A percentile compares a stretch with the other conserved stretches of the same genome.
Evolutionary conservation across 176 grass and related monocot species (phyloP).

Genomic region (Elaeis guineensis): DNA sequence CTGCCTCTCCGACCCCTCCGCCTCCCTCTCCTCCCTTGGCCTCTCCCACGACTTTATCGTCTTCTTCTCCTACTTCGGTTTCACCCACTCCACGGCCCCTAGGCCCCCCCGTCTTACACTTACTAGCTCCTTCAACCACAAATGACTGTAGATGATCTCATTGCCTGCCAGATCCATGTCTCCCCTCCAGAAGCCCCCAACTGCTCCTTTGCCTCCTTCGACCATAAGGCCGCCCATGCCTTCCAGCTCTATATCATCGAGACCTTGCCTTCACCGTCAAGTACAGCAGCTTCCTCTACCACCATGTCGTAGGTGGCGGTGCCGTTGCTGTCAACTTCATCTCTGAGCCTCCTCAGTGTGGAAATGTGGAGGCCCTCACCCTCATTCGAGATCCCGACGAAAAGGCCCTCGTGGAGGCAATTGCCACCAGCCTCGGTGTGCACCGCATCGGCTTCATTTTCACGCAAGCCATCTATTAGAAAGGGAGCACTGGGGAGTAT

Average conservation of each 20-base stretch:
- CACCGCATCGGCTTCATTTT: constrained; percentile 60
- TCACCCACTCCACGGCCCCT: too few species aligned
- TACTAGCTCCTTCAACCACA: constrained; percentile 60
- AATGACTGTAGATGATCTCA: constrained; percentile 97
- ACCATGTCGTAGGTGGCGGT: constrained; percentile 32
- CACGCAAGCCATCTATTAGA: constrained; percentile 77
- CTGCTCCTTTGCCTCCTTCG: constrained; percentile 64
- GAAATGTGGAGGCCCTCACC: constrained; percentile 42
- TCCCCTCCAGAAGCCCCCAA: constrained; percentile 61
- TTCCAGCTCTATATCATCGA: constrained; percentile 78
- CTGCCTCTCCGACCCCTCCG: too few species aligned
- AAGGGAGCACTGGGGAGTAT: constrained; percentile 57
- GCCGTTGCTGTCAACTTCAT: constrained; percentile 72
- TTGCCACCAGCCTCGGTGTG: constrained; percentile 72
- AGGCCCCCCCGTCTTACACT: constrained; percentile 29
- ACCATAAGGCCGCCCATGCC: constrained; percentile 54
- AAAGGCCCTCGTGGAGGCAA: constrained; percentile 65
- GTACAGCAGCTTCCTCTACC: constrained; percentile 68
- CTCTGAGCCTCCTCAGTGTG: constrained; percentile 73
- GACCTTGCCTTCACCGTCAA: constrained; percentile 68
- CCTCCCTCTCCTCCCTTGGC: too few species aligned
- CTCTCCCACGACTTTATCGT: too few species aligned
- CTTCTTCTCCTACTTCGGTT: too few species aligned
- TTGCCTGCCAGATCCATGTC: constrained; percentile 94
- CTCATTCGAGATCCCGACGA: constrained; percentile 53